These are phyloP conservation scores for Lipomyces yamadae DNA, from an alignment of 805 yeast species.

Conservation along the genomic window DNA sequence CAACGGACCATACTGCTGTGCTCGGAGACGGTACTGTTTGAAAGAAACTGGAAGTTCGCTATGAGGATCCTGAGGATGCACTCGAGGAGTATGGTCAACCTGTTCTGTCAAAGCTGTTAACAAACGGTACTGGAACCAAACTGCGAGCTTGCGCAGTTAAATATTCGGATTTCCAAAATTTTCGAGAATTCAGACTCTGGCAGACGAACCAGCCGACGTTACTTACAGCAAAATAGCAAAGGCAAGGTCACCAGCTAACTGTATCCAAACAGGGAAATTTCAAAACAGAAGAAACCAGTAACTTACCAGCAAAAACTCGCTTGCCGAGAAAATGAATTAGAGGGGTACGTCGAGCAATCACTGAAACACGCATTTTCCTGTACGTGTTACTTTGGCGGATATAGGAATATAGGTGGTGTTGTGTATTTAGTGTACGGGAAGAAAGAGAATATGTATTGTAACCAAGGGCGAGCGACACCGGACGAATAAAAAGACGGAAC, in stretches of 20 bases:
- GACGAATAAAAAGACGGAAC: too few relatives aligned
- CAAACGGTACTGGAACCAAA: constrained; percentile 38
- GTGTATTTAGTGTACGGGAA: not conserved
- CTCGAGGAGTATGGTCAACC: constrained; percentile 50
- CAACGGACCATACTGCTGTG: constrained; percentile 46
- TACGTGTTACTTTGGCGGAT: not conserved
- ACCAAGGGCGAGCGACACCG: too few relatives aligned
- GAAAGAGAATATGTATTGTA: not conserved
- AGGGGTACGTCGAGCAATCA: constrained; percentile 52
- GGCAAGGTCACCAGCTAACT: too few relatives aligned
- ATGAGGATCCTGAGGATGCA: constrained; percentile 50
- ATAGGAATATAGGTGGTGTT: not conserved
- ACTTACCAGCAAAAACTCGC: constrained; percentile 52
- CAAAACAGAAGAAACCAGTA: not conserved
- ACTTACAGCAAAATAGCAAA: too few relatives aligned
- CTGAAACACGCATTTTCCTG: constrained; percentile 43
- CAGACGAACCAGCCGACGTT: too few relatives aligned
- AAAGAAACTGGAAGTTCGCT: constrained; percentile 50
- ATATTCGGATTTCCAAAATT: not conserved
- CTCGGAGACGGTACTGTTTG: constrained; percentile 42
- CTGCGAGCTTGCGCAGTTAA: not conserved
- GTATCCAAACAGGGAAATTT: not conserved
- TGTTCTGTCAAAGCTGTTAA: constrained; percentile 34
- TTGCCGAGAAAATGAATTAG: constrained; percentile 88
- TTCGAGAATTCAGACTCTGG: not conserved